phyloP scores from a whole-genome alignment of 805 yeast genomes.

The Ogataea dorogensis region DNA sequence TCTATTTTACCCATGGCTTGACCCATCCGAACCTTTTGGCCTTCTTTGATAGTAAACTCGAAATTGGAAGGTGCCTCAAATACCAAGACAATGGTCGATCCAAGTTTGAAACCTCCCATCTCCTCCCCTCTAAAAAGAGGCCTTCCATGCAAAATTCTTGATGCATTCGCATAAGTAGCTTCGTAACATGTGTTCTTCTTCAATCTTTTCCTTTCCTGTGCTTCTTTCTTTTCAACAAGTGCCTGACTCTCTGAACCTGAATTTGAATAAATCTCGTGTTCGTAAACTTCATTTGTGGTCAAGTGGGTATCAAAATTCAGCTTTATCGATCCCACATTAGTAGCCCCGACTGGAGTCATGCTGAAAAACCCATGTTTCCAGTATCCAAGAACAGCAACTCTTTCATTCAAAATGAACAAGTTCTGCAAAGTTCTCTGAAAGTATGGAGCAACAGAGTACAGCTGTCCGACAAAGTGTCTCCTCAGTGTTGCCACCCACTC shows the following conservation, averaged over 20 bases:
- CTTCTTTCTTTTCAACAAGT: slow-evolving; percentile 3
- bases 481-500: slow-evolving; percentile 94
- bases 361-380: slow-evolving; percentile 98
- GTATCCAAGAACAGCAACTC: slow-evolving; percentile 91
- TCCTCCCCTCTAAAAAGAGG: slow-evolving; percentile 91
- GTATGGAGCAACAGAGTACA: slow-evolving; percentile 94
- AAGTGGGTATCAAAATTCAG: slow-evolving; percentile 89
- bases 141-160: slow-evolving; percentile 73
- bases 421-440: slow-evolving; percentile 87
- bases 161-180: slow-evolving; percentile 85
- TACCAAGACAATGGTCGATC: slow-evolving; percentile 94
- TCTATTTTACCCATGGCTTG: slow-evolving; percentile 58
- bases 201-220: slow-evolving; percentile 36
- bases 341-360: slow-evolving; percentile 99
- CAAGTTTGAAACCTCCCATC: slow-evolving; percentile 95
- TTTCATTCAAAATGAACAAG: slow-evolving; percentile 85
- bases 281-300: slow-evolving; percentile 74
- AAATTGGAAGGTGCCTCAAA: slow-evolving; percentile 92
- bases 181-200: slow-evolving; percentile 85
- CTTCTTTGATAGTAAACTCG: slow-evolving; percentile 62
- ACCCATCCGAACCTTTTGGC: slow-evolving; percentile 85
- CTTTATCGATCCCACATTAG: slow-evolving; percentile 94
- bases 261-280: slow-evolving; percentile 41
- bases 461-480: slow-evolving; percentile 93
- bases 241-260: slow-evolving; percentile 12